phyloP scores from a whole-genome alignment of 495 filamentous ascomycete species.

The Xylona heveae region DNA sequence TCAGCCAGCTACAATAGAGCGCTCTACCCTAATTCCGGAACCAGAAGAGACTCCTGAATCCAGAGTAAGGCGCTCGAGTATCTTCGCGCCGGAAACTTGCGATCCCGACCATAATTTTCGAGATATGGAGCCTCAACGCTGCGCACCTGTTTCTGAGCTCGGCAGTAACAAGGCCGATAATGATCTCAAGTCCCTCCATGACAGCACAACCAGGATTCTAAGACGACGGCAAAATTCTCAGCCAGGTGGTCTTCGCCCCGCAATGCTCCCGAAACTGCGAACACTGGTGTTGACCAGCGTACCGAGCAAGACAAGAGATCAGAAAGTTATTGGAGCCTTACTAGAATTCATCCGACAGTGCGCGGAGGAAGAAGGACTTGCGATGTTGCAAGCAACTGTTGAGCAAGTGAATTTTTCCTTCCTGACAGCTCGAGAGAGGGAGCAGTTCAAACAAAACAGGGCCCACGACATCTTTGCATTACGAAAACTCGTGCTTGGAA shows the following conservation, averaged over 20 bases:
- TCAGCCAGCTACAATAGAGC: too few species aligned
- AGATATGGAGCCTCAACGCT: too few species aligned
- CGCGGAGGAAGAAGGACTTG: slow-evolving; percentile 33
- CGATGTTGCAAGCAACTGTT: slow-evolving; percentile 27
- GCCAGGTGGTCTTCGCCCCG: slow-evolving; percentile 29
- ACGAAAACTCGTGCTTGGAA: slow-evolving; percentile 33
- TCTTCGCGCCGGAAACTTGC: too few species aligned
- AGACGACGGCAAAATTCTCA: too few species aligned
- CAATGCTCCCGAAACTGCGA: slow-evolving; percentile 31
- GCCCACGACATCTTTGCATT: slow-evolving; percentile 29
- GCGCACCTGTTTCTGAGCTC: too few species aligned
- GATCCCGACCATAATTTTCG: too few species aligned
- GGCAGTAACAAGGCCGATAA: too few species aligned
- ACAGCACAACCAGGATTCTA: too few species aligned
- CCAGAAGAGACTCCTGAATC: too few species aligned
- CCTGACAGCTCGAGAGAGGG: slow-evolving; percentile 23
- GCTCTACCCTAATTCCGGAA: too few species aligned
- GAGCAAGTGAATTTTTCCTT: slow-evolving; percentile 29
- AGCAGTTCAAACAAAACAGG: slow-evolving; percentile 21
- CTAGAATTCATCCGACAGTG: slow-evolving; percentile 36
- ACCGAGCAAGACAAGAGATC: slow-evolving; percentile 25
- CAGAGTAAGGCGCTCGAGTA: too few species aligned
- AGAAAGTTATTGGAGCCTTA: slow-evolving; percentile 23
- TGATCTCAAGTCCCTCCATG: too few species aligned
- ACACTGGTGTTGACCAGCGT: slow-evolving; percentile 37